Conservation (phyloP, 2,329 filamentous ascomycete genomes). For the Chaetomiaceae sp. region DNA sequence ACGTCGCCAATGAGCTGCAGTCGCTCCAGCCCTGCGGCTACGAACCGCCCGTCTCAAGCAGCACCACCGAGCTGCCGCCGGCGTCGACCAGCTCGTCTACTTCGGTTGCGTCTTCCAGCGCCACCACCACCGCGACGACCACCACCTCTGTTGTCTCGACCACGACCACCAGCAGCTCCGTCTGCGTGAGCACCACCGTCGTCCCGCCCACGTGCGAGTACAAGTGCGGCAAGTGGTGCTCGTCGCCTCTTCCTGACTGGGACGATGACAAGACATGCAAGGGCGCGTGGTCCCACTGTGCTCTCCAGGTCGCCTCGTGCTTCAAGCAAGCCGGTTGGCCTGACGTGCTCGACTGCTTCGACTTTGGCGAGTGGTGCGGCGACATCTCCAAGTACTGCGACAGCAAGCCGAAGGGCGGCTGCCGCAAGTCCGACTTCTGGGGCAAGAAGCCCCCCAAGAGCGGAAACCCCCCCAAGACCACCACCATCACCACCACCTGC, state of each 20-base stretch:
- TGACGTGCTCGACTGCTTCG: slow-evolving; percentile 45
- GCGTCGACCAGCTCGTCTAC: slow-evolving; percentile 8
- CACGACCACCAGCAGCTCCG: slow-evolving; percentile 36
- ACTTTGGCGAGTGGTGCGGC: slow-evolving; percentile 48
- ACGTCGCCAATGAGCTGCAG: slow-evolving; percentile 45
- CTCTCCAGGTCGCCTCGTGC: slow-evolving; percentile 47
- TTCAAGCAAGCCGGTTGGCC: slow-evolving; percentile 50
- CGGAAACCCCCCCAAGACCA: slow-evolving; percentile 24
- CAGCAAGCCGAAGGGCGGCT: slow-evolving; percentile 21
- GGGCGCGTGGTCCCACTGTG: slow-evolving; percentile 41
- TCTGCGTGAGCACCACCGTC: slow-evolving; percentile 46
- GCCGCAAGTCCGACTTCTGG: slow-evolving; percentile 42
- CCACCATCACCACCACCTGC: slow-evolving; percentile 19
- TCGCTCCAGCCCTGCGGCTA: slow-evolving; percentile 48
- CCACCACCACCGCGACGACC: slow-evolving; percentile 18
- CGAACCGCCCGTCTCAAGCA: slow-evolving; percentile 27
- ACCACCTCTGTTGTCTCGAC: slow-evolving; percentile 23
- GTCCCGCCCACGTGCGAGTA: slow-evolving; percentile 50
- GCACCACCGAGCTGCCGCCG: slow-evolving; percentile 17
- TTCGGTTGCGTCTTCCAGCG: background rate
- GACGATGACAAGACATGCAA: slow-evolving; percentile 40
- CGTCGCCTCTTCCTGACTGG: slow-evolving; percentile 46
- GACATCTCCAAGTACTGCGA: slow-evolving; percentile 43
- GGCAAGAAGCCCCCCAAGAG: slow-evolving; percentile 39
- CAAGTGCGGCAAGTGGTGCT: slow-evolving; percentile 52